Evolutionary conservation across 2,329 filamentous ascomycete species (phyloP), one percentile per base, ranked within the genome.

Genomic region (Penicillium sclerotiorum): DNA sequence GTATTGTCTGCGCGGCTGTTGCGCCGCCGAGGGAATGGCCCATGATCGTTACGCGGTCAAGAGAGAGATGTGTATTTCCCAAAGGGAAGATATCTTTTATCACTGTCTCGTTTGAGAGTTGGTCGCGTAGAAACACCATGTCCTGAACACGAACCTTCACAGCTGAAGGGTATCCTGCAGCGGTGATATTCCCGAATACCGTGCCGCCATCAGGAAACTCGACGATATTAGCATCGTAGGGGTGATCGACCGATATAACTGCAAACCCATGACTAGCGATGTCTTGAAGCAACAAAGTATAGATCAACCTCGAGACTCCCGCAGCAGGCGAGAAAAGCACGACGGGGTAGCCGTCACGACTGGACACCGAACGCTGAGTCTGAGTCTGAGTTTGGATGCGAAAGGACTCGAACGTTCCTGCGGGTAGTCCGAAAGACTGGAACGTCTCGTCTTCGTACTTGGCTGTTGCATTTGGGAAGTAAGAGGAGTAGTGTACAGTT

Each of bases 201-300:
- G 47, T 37, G 15, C 25, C 25, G n/a, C 56, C 61, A 33, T 70
- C 60, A 0, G 68, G 66, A 17, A 65, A 73, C 21, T 64, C 62
- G 6, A 73, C 62, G 15, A 71, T 61, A 8, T 62, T 54, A 1
- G 61, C 58, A 51, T 73, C 70, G 40, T 69, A 69, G 3, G 70
- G 64, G 42, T 72, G 69, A 40, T 73, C 70, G 18, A 72, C 52
- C 4, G 65, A 63, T 3, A 72, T 53, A 9, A 72, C 66, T 3
- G 59, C 56, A 43, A 68, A 73, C 5, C 71, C 71, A 3, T 54
- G 22, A 38, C 68, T 72, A 8, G 70, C 62, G 2, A 73, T 47
- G 22, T 60, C 52, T 48, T 68, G 62, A 13, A 63, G 63, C 8
- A 70, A 53, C 5, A 53, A 50, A 30, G 48, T 66, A 52, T 72